phyloP scores from a whole-genome alignment of 768 basidiomycete species.

The Hysterangium stoloniferum region DNA sequence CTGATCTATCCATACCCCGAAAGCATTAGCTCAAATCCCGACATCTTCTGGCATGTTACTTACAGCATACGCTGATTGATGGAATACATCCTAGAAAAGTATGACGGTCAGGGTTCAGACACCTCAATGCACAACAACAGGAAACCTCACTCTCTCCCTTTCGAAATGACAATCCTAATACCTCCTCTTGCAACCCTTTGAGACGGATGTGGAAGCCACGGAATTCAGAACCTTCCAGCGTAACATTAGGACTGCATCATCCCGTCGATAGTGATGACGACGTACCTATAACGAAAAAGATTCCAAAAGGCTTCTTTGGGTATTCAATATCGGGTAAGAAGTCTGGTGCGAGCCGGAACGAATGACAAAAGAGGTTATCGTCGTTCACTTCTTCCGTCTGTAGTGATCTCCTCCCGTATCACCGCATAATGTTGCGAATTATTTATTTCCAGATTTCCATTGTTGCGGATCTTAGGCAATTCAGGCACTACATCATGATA shows the following conservation, averaged over 20 bases:
- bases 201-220: conserved; percentile 92
- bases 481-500: no score
- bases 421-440: no score
- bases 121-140: not conserved
- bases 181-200: conserved; percentile 98
- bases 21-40: not conserved
- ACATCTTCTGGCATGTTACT: conserved; percentile 15
- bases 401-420: no score
- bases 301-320: conserved; percentile 86
- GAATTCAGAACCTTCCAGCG: conserved; percentile 64
- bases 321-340: conserved; percentile 96
- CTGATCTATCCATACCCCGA: conserved; percentile 40
- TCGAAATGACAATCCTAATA: conserved; percentile 91
- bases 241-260: not conserved
- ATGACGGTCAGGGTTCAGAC: not conserved
- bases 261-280: not conserved
- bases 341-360: conserved; percentile 87
- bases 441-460: no score
- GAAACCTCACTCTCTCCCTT: conserved; percentile 72
- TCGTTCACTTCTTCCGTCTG: no score
- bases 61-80: conserved; percentile 88
- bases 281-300: conserved; percentile 85
- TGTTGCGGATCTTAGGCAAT: no score
- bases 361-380: no score
- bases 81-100: conserved; percentile 69